Evolutionary conservation across 768 basidiomycete species (phyloP).

Genomic region (Neoboletus magnificus): DNA sequence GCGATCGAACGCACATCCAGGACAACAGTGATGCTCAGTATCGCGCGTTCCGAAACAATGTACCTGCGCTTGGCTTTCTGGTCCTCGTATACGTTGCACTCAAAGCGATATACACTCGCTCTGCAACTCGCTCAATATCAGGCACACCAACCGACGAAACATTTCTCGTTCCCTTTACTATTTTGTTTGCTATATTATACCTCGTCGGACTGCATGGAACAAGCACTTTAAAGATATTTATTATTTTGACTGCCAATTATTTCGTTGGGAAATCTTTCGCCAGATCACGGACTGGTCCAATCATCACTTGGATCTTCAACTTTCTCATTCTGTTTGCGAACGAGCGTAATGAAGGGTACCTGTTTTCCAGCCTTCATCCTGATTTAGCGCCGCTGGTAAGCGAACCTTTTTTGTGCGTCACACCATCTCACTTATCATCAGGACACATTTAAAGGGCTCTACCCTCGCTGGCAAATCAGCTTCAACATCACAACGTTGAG

Average conservation of each 20-base stretch:
- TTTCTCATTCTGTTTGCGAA: conserved; percentile 69
- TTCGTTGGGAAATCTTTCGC: conserved; percentile 47
- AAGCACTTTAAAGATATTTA: conserved; percentile 71
- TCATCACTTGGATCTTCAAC: conserved; percentile 79
- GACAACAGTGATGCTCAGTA: conserved; percentile 94
- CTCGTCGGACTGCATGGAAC: conserved; percentile 77
- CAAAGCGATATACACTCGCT: conserved; percentile 48
- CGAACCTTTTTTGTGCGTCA: conserved; percentile 1
- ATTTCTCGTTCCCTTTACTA: conserved; percentile 54
- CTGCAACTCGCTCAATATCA: conserved; percentile 20
- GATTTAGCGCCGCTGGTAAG: conserved; percentile 61
- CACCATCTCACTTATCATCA: conserved; percentile 27
- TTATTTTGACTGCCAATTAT: conserved; percentile 72
- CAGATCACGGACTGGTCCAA: conserved; percentile 44
- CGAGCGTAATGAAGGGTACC: conserved; percentile 72
- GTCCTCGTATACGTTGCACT: conserved; percentile 51
- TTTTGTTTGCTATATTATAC: conserved; percentile 59
- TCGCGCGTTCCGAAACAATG: conserved; percentile 77
- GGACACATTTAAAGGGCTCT: conserved; percentile 69
- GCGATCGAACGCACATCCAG: conserved; percentile 38
- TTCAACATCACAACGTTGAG: conserved; percentile 98
- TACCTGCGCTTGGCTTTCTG: conserved; percentile 57
- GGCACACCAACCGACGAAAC: conserved; percentile 28
- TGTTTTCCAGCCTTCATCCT: conserved; percentile 54
- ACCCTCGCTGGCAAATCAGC: conserved; percentile 88